These are phyloP conservation scores for Perilla frutescens DNA, from an alignment of 257 asterid genomes.

Conservation along the genomic window DNA sequence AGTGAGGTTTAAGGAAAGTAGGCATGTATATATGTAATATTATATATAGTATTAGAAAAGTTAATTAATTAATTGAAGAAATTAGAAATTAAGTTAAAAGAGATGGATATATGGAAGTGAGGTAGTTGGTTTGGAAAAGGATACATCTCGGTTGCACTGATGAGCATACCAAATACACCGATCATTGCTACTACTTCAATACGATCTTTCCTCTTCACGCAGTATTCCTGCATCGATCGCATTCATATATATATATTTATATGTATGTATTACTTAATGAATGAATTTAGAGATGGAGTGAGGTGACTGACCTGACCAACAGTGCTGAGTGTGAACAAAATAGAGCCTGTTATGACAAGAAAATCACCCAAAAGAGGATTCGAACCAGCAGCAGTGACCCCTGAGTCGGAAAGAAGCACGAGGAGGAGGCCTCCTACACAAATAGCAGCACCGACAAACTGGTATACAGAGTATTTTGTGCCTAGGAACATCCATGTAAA, in stretches of 20 bases:
- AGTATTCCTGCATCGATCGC: constrained; percentile 57
- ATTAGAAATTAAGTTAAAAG: not conserved
- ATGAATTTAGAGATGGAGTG: too few species aligned
- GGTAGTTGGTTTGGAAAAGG: constrained; percentile 37
- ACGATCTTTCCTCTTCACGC: constrained; percentile 71
- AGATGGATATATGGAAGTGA: too few species aligned
- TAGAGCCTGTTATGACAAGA: constrained; percentile 62
- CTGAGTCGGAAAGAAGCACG: constrained; percentile 71
- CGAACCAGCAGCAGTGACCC: constrained; percentile 65
- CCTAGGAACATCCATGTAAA: constrained; percentile 72
- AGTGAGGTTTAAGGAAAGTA: constrained; percentile 15
- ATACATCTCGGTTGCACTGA: constrained; percentile 73
- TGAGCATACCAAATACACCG: constrained; percentile 68
- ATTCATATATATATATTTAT: too few species aligned
- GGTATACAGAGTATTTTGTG: constrained; percentile 62
- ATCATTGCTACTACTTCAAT: constrained; percentile 79
- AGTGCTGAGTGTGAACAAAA: constrained; percentile 65
- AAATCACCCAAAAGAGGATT: constrained; percentile 76
- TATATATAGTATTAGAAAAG: too few species aligned
- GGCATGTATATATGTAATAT: too few species aligned
- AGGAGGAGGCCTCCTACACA: constrained; percentile 67
- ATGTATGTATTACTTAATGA: too few species aligned
- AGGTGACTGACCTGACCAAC: constrained; percentile 66
- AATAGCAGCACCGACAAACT: constrained; percentile 63
- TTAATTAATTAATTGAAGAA: constrained; percentile 30